Conservation (phyloP, 2,329 filamentous ascomycete species). For the Lecanicillium sp. region DNA sequence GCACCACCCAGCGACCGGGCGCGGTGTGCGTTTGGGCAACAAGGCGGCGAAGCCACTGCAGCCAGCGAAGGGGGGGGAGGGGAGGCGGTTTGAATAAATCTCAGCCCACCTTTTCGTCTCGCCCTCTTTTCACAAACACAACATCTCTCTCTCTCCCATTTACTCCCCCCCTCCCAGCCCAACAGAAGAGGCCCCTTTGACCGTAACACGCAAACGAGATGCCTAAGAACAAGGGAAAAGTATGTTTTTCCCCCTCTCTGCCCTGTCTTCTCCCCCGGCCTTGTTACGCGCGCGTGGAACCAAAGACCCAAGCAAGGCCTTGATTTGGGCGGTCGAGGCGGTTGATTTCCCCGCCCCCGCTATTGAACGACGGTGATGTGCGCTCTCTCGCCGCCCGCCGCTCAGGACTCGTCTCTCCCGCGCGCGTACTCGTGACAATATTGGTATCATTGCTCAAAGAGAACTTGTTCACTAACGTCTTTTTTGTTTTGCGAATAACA, state of each 20-base stretch:
- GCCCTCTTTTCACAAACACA: slow-evolving; percentile 7
- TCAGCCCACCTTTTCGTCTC: slow-evolving; percentile 4
- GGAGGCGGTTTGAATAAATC: slow-evolving; percentile 1
- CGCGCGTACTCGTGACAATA: background rate
- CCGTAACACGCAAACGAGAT: slow-evolving; percentile 42
- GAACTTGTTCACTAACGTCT: slow-evolving; percentile 12
- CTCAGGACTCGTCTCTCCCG: too few relatives aligned
- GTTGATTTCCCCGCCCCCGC: slow-evolving; percentile 12
- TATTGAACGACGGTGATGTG: slow-evolving; percentile 3
- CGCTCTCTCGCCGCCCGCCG: background rate
- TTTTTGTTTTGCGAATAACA: slow-evolving; percentile 30
- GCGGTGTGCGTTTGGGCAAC: too few relatives aligned
- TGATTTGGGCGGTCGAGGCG: background rate
- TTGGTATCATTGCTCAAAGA: background rate
- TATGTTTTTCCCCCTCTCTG: slow-evolving; percentile 34
- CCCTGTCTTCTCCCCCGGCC: background rate
- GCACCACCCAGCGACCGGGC: too few relatives aligned
- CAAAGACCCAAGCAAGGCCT: slow-evolving; percentile 1
- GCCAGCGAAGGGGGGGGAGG: too few relatives aligned
- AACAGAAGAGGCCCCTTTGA: background rate
- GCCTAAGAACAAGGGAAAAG: slow-evolving; percentile 99
- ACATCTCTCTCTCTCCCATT: slow-evolving; percentile 13
- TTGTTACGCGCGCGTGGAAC: slow-evolving; percentile 2
- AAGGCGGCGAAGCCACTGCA: too few relatives aligned
- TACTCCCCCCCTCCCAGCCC: background rate